Conservation (phyloP, 1,284 basidiomycete genomes). For the Tylopilus sp. region DNA sequence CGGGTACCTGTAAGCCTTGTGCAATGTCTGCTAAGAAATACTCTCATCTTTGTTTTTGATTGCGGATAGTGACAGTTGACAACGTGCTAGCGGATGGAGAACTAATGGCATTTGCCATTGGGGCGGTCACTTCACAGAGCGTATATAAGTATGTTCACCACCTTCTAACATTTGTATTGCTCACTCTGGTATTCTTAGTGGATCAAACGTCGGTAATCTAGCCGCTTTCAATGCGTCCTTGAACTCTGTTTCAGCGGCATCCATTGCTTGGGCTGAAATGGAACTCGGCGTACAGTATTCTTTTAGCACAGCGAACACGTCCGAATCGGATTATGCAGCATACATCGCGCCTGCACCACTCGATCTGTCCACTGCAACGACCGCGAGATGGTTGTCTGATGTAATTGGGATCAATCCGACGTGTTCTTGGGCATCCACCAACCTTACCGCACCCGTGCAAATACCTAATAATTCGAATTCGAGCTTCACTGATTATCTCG, state of each 20-base stretch:
- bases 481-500: no score
- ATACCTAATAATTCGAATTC: no score
- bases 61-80: no score
- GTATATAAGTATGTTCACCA: no score
- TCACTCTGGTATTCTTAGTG: conserved; percentile 9
- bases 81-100: no score
- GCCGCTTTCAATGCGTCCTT: no score
- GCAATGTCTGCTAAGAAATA: no score
- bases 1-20: conserved; percentile 6
- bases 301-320: conserved; percentile 10
- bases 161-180: no score
- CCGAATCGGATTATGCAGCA: conserved; percentile 10
- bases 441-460: conserved; percentile 15
- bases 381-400: conserved; percentile 25
- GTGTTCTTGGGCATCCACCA: conserved; percentile 22
- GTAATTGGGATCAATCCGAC: conserved; percentile 19
- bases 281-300: conserved; percentile 11
- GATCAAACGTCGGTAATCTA: no score
- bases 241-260: no score
- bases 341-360: conserved; percentile 11
- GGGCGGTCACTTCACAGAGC: no score
- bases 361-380: conserved; percentile 12
- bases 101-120: conserved; percentile 11
- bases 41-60: neutral
- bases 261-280: conserved; percentile 15